Conservation (phyloP, 2,329 filamentous ascomycete species). For the Fusarium metavorans region DNA sequence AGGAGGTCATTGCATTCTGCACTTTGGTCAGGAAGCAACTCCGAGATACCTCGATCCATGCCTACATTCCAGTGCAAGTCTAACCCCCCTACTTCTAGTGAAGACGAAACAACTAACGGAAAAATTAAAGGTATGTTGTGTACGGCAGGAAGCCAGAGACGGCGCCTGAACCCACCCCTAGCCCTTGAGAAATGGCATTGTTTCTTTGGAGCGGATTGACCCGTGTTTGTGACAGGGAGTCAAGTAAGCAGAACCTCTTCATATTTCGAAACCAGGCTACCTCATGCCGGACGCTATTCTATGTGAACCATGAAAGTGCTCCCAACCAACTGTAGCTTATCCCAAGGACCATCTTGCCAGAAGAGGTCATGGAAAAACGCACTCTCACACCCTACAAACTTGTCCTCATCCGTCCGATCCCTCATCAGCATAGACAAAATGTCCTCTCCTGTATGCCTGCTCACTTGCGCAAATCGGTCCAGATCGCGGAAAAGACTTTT, state of each 20-base stretch:
- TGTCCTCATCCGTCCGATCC: neutral
- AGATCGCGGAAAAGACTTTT: neutral
- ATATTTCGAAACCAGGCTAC: no score
- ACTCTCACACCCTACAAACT: neutral
- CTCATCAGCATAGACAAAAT: neutral
- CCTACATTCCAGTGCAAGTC: conserved; percentile 9
- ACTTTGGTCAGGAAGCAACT: neutral
- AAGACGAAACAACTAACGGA: neutral
- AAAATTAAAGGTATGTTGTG: neutral
- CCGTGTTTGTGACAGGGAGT: no score
- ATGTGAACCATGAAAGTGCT: neutral
- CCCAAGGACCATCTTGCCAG: neutral
- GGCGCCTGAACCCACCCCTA: neutral
- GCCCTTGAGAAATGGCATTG: neutral
- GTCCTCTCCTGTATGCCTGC: neutral
- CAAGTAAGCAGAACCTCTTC: no score
- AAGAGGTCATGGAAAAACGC: neutral
- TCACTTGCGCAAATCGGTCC: neutral
- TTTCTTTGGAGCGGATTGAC: no score
- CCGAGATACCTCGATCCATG: conserved; percentile 6
- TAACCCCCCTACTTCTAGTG: rapidly evolving
- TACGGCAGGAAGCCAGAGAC: neutral
- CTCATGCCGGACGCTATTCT: no score
- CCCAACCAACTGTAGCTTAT: neutral
- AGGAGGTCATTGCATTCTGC: conserved; percentile 12